Percentiles rank a stretch among this genome's conserved stretches.
phyloP scores from a whole-genome alignment of 768 basidiomycete species.

The Crucibulum laeve region DNA sequence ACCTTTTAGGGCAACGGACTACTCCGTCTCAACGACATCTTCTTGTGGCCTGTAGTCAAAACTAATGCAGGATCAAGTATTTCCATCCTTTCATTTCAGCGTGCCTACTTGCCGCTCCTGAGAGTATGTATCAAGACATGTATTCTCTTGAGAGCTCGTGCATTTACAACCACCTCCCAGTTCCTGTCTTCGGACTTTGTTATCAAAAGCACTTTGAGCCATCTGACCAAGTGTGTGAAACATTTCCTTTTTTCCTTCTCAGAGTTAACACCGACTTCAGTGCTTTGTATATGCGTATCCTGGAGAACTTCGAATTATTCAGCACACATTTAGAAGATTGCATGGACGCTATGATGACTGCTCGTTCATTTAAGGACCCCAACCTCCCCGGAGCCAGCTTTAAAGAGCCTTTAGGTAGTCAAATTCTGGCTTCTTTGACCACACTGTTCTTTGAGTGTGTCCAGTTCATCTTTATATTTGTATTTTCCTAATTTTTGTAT shows the following conservation, averaged over 20 bases:
- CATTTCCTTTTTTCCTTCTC: neutral
- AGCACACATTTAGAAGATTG: slow-evolving; percentile 32
- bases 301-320: slow-evolving; percentile 41
- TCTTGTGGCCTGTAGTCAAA: slow-evolving; percentile 41
- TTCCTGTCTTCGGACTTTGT: slow-evolving; percentile 58
- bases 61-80: slow-evolving; percentile 26
- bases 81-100: slow-evolving; percentile 50
- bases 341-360: slow-evolving; percentile 31
- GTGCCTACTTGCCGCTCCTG: slow-evolving; percentile 50
- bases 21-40: slow-evolving; percentile 42
- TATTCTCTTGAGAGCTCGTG: neutral
- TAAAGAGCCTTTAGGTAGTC: slow-evolving; percentile 26
- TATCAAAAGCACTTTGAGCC: slow-evolving; percentile 48
- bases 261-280: slow-evolving; percentile 19
- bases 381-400: neutral
- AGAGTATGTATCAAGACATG: slow-evolving; percentile 25
- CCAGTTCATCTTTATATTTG: slow-evolving; percentile 3
- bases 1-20: slow-evolving; percentile 52
- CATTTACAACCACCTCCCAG: slow-evolving; percentile 20
- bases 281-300: slow-evolving; percentile 37
- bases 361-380: slow-evolving; percentile 30
- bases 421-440: slow-evolving; percentile 41
- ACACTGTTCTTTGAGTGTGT: slow-evolving; percentile 50
- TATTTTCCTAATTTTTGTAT: slow-evolving; percentile 7
- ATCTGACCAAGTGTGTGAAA: slow-evolving; percentile 44